Conservation (phyloP, 2,329 filamentous ascomycete genomes). For the Fusarium musae region DNA sequence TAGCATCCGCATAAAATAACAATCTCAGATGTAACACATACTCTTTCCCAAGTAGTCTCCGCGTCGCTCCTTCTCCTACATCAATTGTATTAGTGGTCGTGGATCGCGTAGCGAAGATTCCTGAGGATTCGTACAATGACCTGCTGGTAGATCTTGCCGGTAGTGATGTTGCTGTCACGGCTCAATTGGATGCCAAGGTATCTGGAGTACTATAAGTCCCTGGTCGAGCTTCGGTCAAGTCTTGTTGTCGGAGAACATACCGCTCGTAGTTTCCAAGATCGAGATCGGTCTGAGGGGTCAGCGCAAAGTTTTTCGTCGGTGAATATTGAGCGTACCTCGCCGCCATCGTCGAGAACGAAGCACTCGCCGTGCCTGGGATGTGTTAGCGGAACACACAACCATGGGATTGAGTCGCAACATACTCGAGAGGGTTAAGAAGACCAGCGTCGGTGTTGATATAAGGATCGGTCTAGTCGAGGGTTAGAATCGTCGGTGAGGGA, state of each 20-base stretch:
- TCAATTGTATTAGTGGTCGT: not conserved
- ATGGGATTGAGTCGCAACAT: conserved; percentile 13
- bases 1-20: not conserved
- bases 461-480: conserved; percentile 60
- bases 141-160: conserved; percentile 92
- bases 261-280: conserved; percentile 69
- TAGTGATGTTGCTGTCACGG: conserved; percentile 94
- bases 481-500: conserved; percentile 2
- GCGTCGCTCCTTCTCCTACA: conserved; percentile 66
- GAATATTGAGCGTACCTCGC: conserved; percentile 23
- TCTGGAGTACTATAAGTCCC: not conserved
- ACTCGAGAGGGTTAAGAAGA: conserved; percentile 48
- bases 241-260: conserved; percentile 27
- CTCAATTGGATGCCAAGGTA: conserved; percentile 86
- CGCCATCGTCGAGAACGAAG: conserved; percentile 82
- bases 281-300: conserved; percentile 55
- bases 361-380: conserved; percentile 81
- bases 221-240: not conserved
- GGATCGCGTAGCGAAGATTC: not conserved
- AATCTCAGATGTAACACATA: not conserved
- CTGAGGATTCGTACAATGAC: conserved; percentile 72
- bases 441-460: conserved; percentile 57
- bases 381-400: conserved; percentile 3
- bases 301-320: not conserved
- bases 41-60: conserved; percentile 59